phyloP scores from a whole-genome alignment of 257 asterid species.

The Lantana camara region DNA sequence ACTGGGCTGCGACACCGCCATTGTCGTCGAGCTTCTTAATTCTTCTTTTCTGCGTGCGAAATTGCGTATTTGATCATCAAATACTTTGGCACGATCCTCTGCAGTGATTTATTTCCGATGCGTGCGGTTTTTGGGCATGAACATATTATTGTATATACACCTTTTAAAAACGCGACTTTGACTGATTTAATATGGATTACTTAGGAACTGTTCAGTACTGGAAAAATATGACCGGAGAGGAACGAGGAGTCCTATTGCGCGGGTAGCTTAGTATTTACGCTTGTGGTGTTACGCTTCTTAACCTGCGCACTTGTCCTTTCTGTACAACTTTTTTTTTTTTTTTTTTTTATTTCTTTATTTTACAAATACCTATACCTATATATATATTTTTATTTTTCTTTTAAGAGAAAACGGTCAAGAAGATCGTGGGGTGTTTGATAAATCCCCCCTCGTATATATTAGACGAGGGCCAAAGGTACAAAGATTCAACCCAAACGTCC shows the following conservation, averaged over 20 bases:
- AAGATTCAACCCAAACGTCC: no score
- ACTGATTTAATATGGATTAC: neutral
- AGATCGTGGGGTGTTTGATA: no score
- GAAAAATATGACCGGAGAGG: conserved; percentile 8
- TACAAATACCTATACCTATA: no score
- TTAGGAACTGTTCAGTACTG: neutral
- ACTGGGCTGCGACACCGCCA: conserved; percentile 80
- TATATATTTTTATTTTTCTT: no score
- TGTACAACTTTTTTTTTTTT: neutral
- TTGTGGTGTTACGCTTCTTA: conserved; percentile 2
- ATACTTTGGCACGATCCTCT: conserved; percentile 30
- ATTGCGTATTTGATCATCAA: conserved; percentile 28
- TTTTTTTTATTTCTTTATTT: neutral
- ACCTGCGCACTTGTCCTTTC: conserved; percentile 7
- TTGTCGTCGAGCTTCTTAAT: conserved; percentile 26
- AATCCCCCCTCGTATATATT: no score
- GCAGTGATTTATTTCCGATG: conserved; percentile 23
- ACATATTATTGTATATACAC: neutral
- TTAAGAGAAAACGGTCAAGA: no score
- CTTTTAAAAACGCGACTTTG: neutral
- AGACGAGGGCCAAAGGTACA: no score
- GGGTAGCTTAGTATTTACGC: conserved; percentile 54
- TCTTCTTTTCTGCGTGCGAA: neutral
- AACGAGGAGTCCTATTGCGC: neutral
- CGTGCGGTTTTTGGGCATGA: neutral